phyloP scores from a whole-genome alignment of 1,139 yeast genomes.

The Sugiyamaella novakii region DNA sequence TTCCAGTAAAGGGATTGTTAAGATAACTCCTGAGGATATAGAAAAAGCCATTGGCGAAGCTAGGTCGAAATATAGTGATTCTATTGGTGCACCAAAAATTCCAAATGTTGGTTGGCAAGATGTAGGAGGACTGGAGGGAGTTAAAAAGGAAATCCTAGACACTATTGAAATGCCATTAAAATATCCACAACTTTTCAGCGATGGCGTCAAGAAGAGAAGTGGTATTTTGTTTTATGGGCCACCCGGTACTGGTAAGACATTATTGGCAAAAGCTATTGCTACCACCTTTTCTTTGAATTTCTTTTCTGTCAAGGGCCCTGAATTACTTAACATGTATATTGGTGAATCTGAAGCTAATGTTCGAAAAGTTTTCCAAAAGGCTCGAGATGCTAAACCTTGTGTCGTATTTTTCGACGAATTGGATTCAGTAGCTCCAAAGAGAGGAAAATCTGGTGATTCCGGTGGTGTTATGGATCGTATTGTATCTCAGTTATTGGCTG shows the following conservation, averaged over 20 bases:
- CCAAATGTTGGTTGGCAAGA: constrained; percentile 96
- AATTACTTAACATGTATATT: constrained; percentile 91
- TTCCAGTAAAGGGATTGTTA: constrained; percentile 50
- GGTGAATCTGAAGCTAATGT: constrained; percentile 99
- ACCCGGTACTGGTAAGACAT: constrained; percentile 96
- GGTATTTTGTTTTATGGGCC: constrained; percentile 96
- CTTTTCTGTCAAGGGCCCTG: constrained; percentile 96
- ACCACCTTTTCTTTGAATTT: constrained; percentile 91
- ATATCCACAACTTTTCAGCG: constrained; percentile 84
- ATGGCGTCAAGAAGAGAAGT: constrained; percentile 89
- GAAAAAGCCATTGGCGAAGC: constrained; percentile 77
- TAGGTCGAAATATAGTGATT: constrained; percentile 83
- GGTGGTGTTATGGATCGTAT: constrained; percentile 99
- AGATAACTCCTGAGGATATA: constrained; percentile 65
- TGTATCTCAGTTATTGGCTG: constrained; percentile 91
- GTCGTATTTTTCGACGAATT: constrained; percentile 95
- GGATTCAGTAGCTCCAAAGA: constrained; percentile 92
- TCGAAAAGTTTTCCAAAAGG: constrained; percentile 87
- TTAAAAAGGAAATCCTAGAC: constrained; percentile 89
- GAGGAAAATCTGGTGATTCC: constrained; percentile 97
- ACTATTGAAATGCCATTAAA: constrained; percentile 95
- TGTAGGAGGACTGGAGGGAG: constrained; percentile 86
- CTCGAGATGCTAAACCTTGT: constrained; percentile 96
- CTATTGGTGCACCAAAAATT: constrained; percentile 95
- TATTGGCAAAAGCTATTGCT: constrained; percentile 94